Evolutionary conservation across 495 filamentous ascomycete genomes (phyloP).

Genomic region (Evernia prunastri): DNA sequence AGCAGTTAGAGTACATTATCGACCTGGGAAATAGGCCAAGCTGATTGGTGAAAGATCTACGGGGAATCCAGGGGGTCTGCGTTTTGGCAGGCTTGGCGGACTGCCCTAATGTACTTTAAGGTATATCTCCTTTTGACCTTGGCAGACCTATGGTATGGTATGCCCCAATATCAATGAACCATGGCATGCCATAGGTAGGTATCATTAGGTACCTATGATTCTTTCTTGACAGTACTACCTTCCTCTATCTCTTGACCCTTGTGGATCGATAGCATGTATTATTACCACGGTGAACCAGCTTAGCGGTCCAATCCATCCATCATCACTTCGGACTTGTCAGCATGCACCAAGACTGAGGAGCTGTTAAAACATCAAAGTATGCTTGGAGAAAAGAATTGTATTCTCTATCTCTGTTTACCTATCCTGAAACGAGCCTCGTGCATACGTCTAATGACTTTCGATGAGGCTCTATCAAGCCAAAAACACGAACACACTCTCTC

Average conservation of each 20-base stretch:
- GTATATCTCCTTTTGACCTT: neutral
- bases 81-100: neutral
- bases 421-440: constrained; percentile 4
- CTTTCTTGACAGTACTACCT: too few species aligned
- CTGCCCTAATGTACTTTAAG: too few species aligned
- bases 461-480: constrained; percentile 2
- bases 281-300: neutral
- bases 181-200: too few species aligned
- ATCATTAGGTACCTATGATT: too few species aligned
- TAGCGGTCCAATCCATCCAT: neutral
- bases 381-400: neutral
- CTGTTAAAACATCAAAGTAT: neutral
- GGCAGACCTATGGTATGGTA: neutral
- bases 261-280: too few species aligned
- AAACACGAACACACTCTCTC: neutral
- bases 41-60: neutral
- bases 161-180: neutral
- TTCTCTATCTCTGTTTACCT: neutral
- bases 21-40: neutral
- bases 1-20: too few species aligned
- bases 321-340: neutral
- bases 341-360: neutral
- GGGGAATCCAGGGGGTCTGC: neutral
- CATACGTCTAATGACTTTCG: neutral
- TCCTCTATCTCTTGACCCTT: too few species aligned